Conservation (phyloP, 495 filamentous ascomycete species). For the Evernia prunastri region DNA sequence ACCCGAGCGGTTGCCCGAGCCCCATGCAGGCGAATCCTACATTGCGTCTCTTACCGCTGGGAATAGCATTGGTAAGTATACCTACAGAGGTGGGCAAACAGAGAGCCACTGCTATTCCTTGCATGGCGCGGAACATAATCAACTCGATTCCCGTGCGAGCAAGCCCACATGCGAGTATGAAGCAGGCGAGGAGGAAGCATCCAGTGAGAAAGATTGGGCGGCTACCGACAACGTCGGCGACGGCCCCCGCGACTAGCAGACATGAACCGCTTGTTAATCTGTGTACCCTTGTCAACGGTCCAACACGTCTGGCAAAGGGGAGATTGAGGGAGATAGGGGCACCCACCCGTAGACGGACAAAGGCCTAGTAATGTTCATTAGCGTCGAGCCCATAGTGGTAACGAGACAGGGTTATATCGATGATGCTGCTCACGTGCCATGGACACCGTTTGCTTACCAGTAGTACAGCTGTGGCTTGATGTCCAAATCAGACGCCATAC, state of each 20-base stretch:
- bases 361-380: too few species aligned
- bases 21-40: slow-evolving; percentile 48
- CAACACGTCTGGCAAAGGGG: too few species aligned
- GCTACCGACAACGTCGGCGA: slow-evolving; percentile 47
- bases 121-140: slow-evolving; percentile 46
- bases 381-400: too few species aligned
- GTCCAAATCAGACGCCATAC: too few species aligned
- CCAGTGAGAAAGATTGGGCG: slow-evolving; percentile 41
- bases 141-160: slow-evolving; percentile 41
- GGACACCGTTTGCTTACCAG: too few species aligned
- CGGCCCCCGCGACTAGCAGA: slow-evolving; percentile 44
- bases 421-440: too few species aligned
- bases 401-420: too few species aligned
- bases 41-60: slow-evolving; percentile 42
- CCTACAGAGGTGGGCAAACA: slow-evolving; percentile 47
- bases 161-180: slow-evolving; percentile 44
- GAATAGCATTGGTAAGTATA: slow-evolving; percentile 41
- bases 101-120: slow-evolving; percentile 45
- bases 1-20: slow-evolving; percentile 46
- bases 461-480: too few species aligned
- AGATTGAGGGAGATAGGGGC: too few species aligned
- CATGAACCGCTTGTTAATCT: too few species aligned
- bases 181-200: slow-evolving; percentile 37
- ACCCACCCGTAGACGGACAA: too few species aligned
- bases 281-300: too few species aligned